Percentiles rank a stretch among this genome's conserved stretches.
Evolutionary conservation across 306 rosid genomes (phyloP).

Genomic region (Echinosophora koreensis): DNA sequence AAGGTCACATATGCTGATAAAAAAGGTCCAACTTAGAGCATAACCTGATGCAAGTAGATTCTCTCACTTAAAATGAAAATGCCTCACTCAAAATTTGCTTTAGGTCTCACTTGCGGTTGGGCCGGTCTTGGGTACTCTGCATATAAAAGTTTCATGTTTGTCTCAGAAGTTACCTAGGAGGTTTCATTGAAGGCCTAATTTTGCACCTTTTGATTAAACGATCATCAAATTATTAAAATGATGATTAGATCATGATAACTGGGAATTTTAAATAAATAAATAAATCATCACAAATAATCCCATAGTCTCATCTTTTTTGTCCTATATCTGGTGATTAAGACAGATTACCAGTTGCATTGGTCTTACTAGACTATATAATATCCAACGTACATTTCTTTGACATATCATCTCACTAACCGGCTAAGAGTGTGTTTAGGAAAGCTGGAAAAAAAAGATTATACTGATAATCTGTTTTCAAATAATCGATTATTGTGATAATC

Average conservation of each 20-base stretch:
- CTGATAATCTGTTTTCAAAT: too few relatives aligned
- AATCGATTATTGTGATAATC: too few relatives aligned
- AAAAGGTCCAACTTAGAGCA: too few relatives aligned
- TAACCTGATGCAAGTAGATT: too few relatives aligned
- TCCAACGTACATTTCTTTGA: neutral
- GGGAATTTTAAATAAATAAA: neutral
- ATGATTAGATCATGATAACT: constrained; percentile 12
- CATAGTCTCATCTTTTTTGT: neutral
- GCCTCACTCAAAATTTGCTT: too few relatives aligned
- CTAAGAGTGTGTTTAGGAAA: too few relatives aligned
- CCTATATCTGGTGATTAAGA: constrained; percentile 36
- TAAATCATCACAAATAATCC: constrained; percentile 22
- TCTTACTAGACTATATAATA: constrained; percentile 3
- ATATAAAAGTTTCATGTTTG: neutral
- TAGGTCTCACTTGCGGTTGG: too few relatives aligned
- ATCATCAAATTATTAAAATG: constrained; percentile 19
- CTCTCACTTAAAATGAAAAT: too few relatives aligned
- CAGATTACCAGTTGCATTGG: constrained; percentile 37
- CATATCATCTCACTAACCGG: constrained; percentile 28
- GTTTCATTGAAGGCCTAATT: neutral
- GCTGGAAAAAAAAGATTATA: too few relatives aligned
- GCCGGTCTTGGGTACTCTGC: neutral
- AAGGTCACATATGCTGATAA: too few relatives aligned
- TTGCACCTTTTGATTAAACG: constrained; percentile 24
- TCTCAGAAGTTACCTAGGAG: too few relatives aligned